phyloP scores from a whole-genome alignment of 768 basidiomycete genomes.

The Amanita subjunquillea region DNA sequence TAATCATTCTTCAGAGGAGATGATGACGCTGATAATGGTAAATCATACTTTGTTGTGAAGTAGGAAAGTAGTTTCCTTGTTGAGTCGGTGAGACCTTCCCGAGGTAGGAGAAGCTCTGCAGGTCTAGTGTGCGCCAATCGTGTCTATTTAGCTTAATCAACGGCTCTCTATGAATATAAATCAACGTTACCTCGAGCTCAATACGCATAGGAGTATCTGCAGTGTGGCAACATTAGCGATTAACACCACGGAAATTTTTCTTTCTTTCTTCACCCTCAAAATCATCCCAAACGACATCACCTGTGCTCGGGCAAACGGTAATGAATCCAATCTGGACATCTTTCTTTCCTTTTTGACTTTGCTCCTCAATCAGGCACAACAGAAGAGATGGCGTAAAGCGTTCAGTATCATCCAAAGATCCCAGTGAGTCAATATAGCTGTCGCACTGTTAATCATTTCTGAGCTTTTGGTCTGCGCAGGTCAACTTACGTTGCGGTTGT shows the following conservation, averaged over 20 bases:
- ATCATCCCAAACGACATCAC: slow-evolving; percentile 90
- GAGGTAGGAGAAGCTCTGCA: slow-evolving; percentile 66
- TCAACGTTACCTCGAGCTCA: slow-evolving; percentile 65
- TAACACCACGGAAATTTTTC: neutral
- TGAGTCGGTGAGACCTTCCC: slow-evolving; percentile 45
- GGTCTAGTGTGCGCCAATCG: slow-evolving; percentile 80
- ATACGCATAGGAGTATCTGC: slow-evolving; percentile 76
- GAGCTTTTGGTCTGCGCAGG: neutral
- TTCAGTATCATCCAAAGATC: slow-evolving; percentile 54
- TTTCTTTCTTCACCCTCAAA: slow-evolving; percentile 51
- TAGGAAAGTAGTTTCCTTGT: slow-evolving; percentile 71
- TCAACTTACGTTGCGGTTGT: slow-evolving; percentile 76
- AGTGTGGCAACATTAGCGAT: neutral
- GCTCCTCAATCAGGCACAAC: slow-evolving; percentile 68
- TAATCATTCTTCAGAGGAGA: slow-evolving; percentile 3
- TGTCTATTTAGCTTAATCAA: slow-evolving; percentile 39
- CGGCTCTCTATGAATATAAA: neutral
- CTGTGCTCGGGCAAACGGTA: slow-evolving; percentile 76
- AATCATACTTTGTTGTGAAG: slow-evolving; percentile 44
- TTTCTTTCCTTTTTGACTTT: slow-evolving; percentile 14
- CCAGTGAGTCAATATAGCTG: slow-evolving; percentile 80
- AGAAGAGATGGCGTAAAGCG: slow-evolving; percentile 49
- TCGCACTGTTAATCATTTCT: slow-evolving; percentile 2
- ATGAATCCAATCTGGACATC: slow-evolving; percentile 60
- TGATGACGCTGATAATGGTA: neutral